Evolutionary conservation across 805 yeast species (phyloP).

Genomic region (Ogataea ganodermae): DNA sequence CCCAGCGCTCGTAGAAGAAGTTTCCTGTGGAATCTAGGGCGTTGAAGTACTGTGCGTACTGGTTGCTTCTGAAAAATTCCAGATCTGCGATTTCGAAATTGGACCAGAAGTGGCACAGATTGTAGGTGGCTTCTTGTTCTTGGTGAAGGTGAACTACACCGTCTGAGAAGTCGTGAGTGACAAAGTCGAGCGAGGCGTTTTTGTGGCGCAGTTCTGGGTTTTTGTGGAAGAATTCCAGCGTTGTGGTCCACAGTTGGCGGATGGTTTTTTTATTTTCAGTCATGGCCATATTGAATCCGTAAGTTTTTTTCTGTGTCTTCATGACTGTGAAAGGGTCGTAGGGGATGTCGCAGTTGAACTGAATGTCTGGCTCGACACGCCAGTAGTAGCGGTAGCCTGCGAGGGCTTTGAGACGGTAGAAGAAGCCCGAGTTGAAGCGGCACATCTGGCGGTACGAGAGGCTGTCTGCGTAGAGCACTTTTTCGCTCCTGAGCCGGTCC

Average conservation of each 20-base stretch:
- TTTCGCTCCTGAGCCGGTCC: slow-evolving; percentile 28
- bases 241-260: slow-evolving; percentile 50
- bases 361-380: slow-evolving; percentile 58
- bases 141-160: slow-evolving; percentile 38
- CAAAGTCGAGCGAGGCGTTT: slow-evolving; percentile 45
- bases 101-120: slow-evolving; percentile 63
- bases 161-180: slow-evolving; percentile 45
- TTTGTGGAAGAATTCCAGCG: slow-evolving; percentile 43
- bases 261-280: slow-evolving; percentile 50
- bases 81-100: slow-evolving; percentile 67
- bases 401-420: slow-evolving; percentile 49
- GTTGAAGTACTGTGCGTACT: slow-evolving; percentile 56
- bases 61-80: slow-evolving; percentile 57
- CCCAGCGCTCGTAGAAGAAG: slow-evolving; percentile 78
- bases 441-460: slow-evolving; percentile 74
- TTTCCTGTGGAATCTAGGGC: slow-evolving; percentile 62
- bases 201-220: slow-evolving; percentile 41
- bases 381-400: slow-evolving; percentile 53
- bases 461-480: slow-evolving; percentile 57
- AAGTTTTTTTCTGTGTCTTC: slow-evolving; percentile 47
- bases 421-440: slow-evolving; percentile 50
- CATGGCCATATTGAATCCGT: slow-evolving; percentile 53
- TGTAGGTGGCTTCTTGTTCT: slow-evolving; percentile 46
- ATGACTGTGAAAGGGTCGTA: slow-evolving; percentile 50
- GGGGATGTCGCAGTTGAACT: slow-evolving; percentile 51